A percentile compares a stretch with the other conserved stretches of the same genome.
Evolutionary conservation across 805 yeast genomes (phyloP).

Genomic region (Pichia ethanolica): DNA sequence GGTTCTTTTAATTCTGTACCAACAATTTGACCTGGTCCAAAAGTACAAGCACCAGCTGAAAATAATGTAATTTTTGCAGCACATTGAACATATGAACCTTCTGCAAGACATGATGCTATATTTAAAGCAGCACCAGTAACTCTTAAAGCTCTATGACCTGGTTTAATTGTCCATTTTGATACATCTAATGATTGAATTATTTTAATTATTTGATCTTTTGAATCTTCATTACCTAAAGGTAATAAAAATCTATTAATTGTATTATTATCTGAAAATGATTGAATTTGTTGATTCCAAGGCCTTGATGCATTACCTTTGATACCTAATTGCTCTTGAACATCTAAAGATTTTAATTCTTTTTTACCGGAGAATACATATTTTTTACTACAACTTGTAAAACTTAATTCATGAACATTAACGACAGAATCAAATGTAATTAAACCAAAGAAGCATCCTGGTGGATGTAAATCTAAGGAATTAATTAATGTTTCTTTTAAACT

Average conservation of each 20-base stretch:
- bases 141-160: constrained; percentile 79
- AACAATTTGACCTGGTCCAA: constrained; percentile 91
- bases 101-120: constrained; percentile 75
- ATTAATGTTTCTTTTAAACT: constrained; percentile 77
- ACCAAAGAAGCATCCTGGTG: constrained; percentile 86
- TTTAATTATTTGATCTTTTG: constrained; percentile 77
- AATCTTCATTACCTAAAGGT: constrained; percentile 32
- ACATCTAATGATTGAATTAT: constrained; percentile 65
- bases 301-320: constrained; percentile 30
- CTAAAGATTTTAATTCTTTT: constrained; percentile 54
- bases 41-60: constrained; percentile 92
- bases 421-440: constrained; percentile 84
- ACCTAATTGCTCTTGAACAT: constrained; percentile 31
- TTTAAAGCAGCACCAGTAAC: constrained; percentile 90
- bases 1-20: constrained; percentile 90
- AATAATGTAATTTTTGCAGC: constrained; percentile 88
- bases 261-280: constrained; percentile 13
- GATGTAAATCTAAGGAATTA: constrained; percentile 68
- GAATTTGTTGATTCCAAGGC: constrained; percentile 35
- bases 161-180: constrained; percentile 71
- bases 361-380: constrained; percentile 84
- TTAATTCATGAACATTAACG: constrained; percentile 80
- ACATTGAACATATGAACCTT: constrained; percentile 72
- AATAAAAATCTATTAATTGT: constrained; percentile 33
- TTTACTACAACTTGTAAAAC: constrained; percentile 56